Percentiles rank a stretch among this genome's conserved stretches.
Conservation (phyloP, 192 early-diverging fungal genomes). For the Coemansia sp. region DNA sequence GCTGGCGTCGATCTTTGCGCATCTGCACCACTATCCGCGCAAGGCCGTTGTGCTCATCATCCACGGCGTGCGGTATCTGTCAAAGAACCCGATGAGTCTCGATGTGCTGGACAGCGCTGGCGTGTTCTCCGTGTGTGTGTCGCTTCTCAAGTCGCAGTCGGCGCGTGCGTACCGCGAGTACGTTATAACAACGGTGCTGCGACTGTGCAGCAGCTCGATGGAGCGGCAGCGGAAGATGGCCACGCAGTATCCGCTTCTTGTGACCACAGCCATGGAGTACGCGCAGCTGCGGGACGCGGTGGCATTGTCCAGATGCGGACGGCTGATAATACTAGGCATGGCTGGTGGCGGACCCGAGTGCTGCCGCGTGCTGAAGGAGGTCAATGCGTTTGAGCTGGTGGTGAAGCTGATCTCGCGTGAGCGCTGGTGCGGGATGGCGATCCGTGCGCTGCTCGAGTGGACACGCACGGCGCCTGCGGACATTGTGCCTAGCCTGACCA, state of each 20-base stretch:
- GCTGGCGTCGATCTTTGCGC: slow-evolving; percentile 30
- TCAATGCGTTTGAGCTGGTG: slow-evolving; percentile 49
- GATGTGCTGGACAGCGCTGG: slow-evolving; percentile 51
- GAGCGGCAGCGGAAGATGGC: slow-evolving; percentile 48
- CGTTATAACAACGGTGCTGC: slow-evolving; percentile 50
- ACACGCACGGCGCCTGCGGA: slow-evolving; percentile 40
- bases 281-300: slow-evolving; percentile 43
- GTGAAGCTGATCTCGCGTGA: slow-evolving; percentile 57
- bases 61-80: slow-evolving; percentile 49
- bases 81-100: slow-evolving; percentile 52
- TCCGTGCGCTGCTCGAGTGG: slow-evolving; percentile 54
- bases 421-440: slow-evolving; percentile 54
- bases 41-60: slow-evolving; percentile 47
- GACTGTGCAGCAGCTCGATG: slow-evolving; percentile 48
- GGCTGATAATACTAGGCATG: slow-evolving; percentile 44
- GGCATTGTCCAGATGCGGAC: slow-evolving; percentile 45
- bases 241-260: slow-evolving; percentile 34
- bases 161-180: slow-evolving; percentile 49
- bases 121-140: slow-evolving; percentile 39
- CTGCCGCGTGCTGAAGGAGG: slow-evolving; percentile 54
- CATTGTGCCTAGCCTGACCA: slow-evolving; percentile 50
- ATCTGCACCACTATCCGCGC: slow-evolving; percentile 43
- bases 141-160: slow-evolving; percentile 34
- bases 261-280: slow-evolving; percentile 47
- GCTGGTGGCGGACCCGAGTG: slow-evolving; percentile 43